A percentile compares a stretch with the other conserved stretches of the same genome.
Conservation (phyloP, 1,139 yeast species). For the Blastobotrys ciferrii region DNA sequence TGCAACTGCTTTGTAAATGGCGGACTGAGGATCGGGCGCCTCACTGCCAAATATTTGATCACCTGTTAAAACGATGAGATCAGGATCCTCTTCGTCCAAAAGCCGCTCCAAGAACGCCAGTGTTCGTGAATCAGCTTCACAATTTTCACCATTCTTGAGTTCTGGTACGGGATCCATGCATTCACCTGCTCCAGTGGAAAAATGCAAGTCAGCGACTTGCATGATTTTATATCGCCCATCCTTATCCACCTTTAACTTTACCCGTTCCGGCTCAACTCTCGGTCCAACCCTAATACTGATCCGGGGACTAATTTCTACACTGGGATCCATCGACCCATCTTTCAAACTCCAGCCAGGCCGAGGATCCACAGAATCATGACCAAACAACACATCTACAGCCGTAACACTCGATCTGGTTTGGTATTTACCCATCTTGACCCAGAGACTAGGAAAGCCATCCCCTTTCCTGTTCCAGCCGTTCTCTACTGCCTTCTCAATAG, state of each 20-base stretch:
- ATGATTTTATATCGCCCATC: constrained; percentile 64
- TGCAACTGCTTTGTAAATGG: constrained; percentile 70
- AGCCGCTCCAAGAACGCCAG: constrained; percentile 57
- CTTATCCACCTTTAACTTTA: constrained; percentile 39
- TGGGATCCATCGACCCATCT: constrained; percentile 31
- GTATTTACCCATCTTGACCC: constrained; percentile 48
- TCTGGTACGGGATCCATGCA: constrained; percentile 70
- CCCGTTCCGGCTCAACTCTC: constrained; percentile 34
- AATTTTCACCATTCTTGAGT: constrained; percentile 34
- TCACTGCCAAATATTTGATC: constrained; percentile 75
- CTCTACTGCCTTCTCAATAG: constrained; percentile 9
- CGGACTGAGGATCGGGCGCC: constrained; percentile 75
- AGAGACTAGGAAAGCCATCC: constrained; percentile 39
- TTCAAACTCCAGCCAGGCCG: constrained; percentile 64
- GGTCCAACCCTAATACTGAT: constrained; percentile 40
- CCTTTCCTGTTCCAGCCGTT: constrained; percentile 42
- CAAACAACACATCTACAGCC: constrained; percentile 65
- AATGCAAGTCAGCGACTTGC: constrained; percentile 86
- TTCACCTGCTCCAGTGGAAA: constrained; percentile 70
- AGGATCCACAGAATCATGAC: constrained; percentile 73
- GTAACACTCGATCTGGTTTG: constrained; percentile 39
- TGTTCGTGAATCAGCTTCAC: constrained; percentile 76
- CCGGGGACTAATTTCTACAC: constrained; percentile 31
- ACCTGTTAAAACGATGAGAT: constrained; percentile 79
- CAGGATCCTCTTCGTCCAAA: constrained; percentile 71